Base-by-base conservation (phyloP, 768 basidiomycete species). In the Suillus variegatus region DNA sequence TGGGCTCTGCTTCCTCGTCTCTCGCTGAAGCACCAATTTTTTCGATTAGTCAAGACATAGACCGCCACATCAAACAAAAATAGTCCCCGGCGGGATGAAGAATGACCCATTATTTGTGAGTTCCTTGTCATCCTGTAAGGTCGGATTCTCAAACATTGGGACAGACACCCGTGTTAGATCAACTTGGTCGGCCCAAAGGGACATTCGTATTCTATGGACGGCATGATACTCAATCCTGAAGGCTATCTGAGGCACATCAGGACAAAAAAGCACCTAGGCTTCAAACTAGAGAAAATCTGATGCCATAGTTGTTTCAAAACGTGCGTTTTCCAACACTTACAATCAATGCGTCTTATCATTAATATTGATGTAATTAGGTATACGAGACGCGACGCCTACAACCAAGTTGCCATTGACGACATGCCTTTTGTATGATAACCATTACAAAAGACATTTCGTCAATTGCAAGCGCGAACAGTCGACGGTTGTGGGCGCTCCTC, bases 61-160 rank as follows among this genome's bases (percentile, higher is more conserved):
- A 1, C 2, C 10, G 2, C 5, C 1, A 13, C 4, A 4, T 1
- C 20, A 55, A 35, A 18, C 32, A 10, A 13, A 55, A 20, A n/a
- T 10, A 32, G 9, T 0, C 7, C 6, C 3, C 8, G 0, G 18
- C 10, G 4, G 10, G 9, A 35, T 35, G 5, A 13, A 1, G 20
- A 35, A 35, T 2, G 52, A 35, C 32, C 5, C 52, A 5, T 10
- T 6, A 1, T 55, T 55, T 35, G 35, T 55, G 54, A 35, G 54
- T 35, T 35, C 16, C 16, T 41, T 25, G 3, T 18, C 10, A 40
- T 41, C 5, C 6, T 20, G 16, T 25, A 3, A 28, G 6, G 25
- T 41, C 16, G 1, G 2, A 18, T 58, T 41, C 57, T 58, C 5
- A 58, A 16, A 6, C n/a, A 13, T 18, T 41, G 40, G 57, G 2